These are phyloP conservation scores for Tripterygium wilfordii DNA, from an alignment of 177 flowering plant species.

Conservation along the genomic window DNA sequence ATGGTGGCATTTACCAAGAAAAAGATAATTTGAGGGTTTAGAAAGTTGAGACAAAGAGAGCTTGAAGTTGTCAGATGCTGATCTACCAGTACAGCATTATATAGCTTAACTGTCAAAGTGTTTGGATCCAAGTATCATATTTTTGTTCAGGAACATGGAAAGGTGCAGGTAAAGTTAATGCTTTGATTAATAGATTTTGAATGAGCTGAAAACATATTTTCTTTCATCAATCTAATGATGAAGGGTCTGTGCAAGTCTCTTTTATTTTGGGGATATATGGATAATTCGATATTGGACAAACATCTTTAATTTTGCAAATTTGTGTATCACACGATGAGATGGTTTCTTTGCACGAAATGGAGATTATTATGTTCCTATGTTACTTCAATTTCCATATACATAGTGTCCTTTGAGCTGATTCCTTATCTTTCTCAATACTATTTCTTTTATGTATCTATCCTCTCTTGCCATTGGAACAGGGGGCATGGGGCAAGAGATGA, in stretches of 20 bases:
- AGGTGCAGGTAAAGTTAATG: slow-evolving; percentile 51
- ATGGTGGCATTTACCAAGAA: slow-evolving; percentile 36
- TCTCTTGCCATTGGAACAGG: slow-evolving; percentile 24
- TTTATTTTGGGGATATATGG: background rate
- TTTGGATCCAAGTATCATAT: slow-evolving; percentile 42
- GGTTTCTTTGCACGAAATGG: too few relatives aligned
- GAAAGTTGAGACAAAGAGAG: slow-evolving; percentile 52
- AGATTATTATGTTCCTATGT: too few relatives aligned
- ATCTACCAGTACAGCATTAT: slow-evolving; percentile 39
- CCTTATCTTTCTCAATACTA: background rate
- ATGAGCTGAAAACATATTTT: slow-evolving; percentile 10
- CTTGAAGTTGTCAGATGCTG: slow-evolving; percentile 54
- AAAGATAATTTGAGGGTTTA: slow-evolving; percentile 41
- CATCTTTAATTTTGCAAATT: too few relatives aligned
- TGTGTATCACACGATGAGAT: too few relatives aligned
- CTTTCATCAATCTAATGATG: background rate
- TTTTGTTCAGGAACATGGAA: slow-evolving; percentile 38
- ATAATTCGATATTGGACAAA: too few relatives aligned
- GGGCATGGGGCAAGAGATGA: slow-evolving; percentile 30
- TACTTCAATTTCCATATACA: too few relatives aligned
- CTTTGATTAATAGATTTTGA: slow-evolving; percentile 22
- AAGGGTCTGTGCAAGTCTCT: background rate
- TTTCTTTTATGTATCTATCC: background rate
- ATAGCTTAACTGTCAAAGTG: slow-evolving; percentile 34
- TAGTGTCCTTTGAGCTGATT: too few relatives aligned